Evolutionary conservation across 495 filamentous ascomycete genomes (phyloP).

Genomic region (Lasiosphaeris hirsuta): DNA sequence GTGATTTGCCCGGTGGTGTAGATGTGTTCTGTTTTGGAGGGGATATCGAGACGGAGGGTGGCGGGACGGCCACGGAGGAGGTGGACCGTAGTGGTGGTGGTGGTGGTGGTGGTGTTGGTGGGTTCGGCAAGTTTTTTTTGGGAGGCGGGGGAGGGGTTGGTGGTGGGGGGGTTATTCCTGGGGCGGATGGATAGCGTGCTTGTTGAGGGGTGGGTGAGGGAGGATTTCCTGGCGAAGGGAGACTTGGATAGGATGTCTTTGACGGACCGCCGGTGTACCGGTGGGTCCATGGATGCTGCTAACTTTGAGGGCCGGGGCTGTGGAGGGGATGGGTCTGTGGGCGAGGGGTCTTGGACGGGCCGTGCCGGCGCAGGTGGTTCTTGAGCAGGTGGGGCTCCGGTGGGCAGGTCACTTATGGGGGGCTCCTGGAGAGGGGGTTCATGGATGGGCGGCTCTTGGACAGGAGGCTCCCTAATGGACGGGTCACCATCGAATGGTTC

Average conservation of each 20-base stretch:
- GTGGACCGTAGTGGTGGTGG: not conserved
- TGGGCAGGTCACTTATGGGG: not conserved
- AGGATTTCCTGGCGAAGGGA: too few relatives aligned
- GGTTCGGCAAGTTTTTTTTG: not conserved
- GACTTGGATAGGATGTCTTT: too few relatives aligned
- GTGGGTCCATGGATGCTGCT: too few relatives aligned
- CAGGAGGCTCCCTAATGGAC: too few relatives aligned
- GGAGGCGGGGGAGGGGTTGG: not conserved
- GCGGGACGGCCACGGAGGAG: not conserved
- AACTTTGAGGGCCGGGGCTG: not conserved
- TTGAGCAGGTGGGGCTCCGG: not conserved
- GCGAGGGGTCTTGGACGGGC: not conserved
- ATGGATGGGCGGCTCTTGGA: too few relatives aligned
- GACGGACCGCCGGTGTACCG: too few relatives aligned
- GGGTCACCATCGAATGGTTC: too few relatives aligned
- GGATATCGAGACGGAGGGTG: slow-evolving; percentile 2
- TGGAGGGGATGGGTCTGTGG: not conserved
- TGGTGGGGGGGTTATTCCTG: too few relatives aligned
- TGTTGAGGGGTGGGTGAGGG: too few relatives aligned
- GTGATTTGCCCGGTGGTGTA: slow-evolving; percentile 7
- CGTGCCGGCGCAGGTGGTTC: too few relatives aligned
- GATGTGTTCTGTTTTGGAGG: not conserved
- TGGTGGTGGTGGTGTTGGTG: not conserved
- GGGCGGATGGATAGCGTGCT: too few relatives aligned
- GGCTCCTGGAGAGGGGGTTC: too few relatives aligned